Evolutionary conservation across 768 basidiomycete genomes (phyloP), one percentile per base, ranked within the genome.

Genomic region (Boletus bicolor): DNA sequence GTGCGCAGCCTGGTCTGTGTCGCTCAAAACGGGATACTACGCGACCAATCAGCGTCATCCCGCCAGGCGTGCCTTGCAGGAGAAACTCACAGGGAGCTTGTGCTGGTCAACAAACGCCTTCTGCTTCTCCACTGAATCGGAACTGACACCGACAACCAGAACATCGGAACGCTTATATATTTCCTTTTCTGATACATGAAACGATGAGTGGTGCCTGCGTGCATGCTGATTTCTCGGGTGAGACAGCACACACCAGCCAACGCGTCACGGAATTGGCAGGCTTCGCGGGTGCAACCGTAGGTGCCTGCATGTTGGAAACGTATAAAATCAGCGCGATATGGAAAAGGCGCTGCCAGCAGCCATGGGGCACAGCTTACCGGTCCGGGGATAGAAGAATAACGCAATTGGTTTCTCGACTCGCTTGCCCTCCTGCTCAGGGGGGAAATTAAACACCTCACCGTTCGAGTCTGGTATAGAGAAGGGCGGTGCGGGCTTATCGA

Each of bases 261-360:
- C 4, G 89, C 89, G 73, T 93, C 88, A 26, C 91, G 82, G 71
- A 94, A 92, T 50, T 84, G 78, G 63, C 90, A 92, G 2, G 87
- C 91, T 69, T 93, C 85, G 64, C 80, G 85, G 17, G 89, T 94
- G 70, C 92, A 93, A 6, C 87, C 90, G 49, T 76, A 85, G 2
- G 89, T 82, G 7, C 85, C 89, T 85, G 68, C 44, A 44, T 42
- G 36, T 44, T 24, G 19, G 32, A 57, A 45, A 32, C 26, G n/a
- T 26, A 51, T 34, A 26, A 41, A 45, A 51, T 49, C 30, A 42
- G 21, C 14, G 19, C 37, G n/a, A 50, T 51, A 45, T 19, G 4
- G 2, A 28, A 56, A 43, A n/a, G 11, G n/a, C 1, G 7, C 42
- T 28, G 26, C 28, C 12, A 52, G 7, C 42, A 5, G 28, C 28